These are phyloP conservation scores for Fragaria iinumae DNA, from an alignment of 306 rosid species.

Conservation along the genomic window DNA sequence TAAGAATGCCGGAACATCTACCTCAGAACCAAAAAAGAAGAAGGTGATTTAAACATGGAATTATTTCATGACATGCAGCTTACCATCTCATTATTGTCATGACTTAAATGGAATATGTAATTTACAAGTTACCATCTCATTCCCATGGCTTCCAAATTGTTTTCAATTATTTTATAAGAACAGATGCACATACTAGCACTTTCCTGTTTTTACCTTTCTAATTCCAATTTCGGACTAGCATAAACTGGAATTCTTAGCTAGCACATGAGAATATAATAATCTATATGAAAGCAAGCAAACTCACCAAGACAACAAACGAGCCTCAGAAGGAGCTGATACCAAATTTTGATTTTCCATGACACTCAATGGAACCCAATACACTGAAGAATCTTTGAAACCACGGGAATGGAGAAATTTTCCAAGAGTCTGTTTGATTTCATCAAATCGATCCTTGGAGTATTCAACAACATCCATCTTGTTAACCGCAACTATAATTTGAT, in stretches of 20 bases:
- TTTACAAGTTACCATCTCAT: neutral
- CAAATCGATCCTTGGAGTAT: slow-evolving; percentile 82
- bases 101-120: neutral
- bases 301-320: slow-evolving; percentile 66
- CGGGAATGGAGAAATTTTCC: slow-evolving; percentile 80
- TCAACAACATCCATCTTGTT: slow-evolving; percentile 93
- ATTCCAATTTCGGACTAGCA: neutral
- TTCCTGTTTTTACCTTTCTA: neutral
- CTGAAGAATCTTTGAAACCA: slow-evolving; percentile 72
- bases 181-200: neutral
- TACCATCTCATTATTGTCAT: neutral
- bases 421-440: slow-evolving; percentile 66
- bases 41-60: neutral
- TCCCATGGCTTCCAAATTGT: neutral
- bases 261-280: neutral
- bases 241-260: neutral
- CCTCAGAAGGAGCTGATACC: slow-evolving; percentile 77
- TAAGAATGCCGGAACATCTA: neutral
- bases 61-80: neutral
- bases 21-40: neutral
- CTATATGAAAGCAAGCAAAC: slow-evolving; percentile 20
- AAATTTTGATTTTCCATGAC: slow-evolving; percentile 94
- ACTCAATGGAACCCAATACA: slow-evolving; percentile 87
- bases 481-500: slow-evolving; percentile 79
- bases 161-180: neutral